Evolutionary conservation across 1,139 yeast genomes (phyloP), one percentile per base, ranked within the genome.

Genomic region (Nakaseomyces glabratus): DNA sequence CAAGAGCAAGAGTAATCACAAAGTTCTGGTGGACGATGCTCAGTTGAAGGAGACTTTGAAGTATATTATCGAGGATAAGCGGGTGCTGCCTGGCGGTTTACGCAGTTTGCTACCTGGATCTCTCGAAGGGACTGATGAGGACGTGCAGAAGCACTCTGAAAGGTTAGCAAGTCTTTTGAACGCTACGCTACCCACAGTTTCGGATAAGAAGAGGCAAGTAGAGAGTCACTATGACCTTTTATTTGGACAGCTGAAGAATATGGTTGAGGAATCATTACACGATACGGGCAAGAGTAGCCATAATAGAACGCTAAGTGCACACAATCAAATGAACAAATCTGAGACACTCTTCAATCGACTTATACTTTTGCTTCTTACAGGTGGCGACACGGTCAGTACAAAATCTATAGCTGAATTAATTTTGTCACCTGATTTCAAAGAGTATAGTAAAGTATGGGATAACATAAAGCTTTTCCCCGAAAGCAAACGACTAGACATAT

Each of bases 141-240:
- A 43, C 20, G 46, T 43, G 16, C 33, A 37, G 13, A 28, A 41
- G 25, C 52, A 51, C 34, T 49, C 52, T 6, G 50, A 55, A 13
- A 42, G 47, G 24, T 42, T 55, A 10, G 39, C 52, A 13, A 46
- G 48, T 20, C 35, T 52, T 8, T 35, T 55, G 25, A 55, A 55
- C 36, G 39, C 50, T 3, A 46, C 49, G 11, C 38, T 55, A 26
- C 57, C 57, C 1, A 47, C 47, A 20, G 47, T 46, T 7, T 44
- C 45, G n/a, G 26, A 34, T 6, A 42, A 44, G 21, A 45, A 43
- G 34, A 37, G 35, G 31, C 44, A 42, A 20, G 47, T 51, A 7
- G 48, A 52, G 17, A 42, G 42, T 1, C 59, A 55, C 35, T 55
- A 55, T 32, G 51, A 52, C 25, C 29, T 51, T 6, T 42, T 51